Base-by-base conservation (phyloP, 2,329 filamentous ascomycete species). In the Amylocarpus encephaloides region DNA sequence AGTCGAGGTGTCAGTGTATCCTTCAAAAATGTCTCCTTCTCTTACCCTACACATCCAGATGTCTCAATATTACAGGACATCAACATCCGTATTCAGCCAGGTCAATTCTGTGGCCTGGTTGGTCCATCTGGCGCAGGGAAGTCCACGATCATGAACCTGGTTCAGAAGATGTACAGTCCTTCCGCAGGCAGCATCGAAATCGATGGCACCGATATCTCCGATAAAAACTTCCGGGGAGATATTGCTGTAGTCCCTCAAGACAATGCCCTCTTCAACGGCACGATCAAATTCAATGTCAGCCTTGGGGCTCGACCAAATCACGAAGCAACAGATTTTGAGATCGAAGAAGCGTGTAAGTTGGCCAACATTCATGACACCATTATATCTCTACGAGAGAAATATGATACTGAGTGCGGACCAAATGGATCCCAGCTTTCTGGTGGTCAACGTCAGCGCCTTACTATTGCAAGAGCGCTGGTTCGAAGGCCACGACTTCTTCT, bases 141-240 rank as follows among this genome's bases (percentile, higher is more conserved):
- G 60, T 83, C 78, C 1, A 85, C 81, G 16, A 78, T 82, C 43
- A 73, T 86, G 59, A 73, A 77, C 2, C 75, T 97, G 2, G 73
- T 96, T 32, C 91, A 96, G 66, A 85, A 91, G 30, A 96, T 96
- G 71, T 97, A 96, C 65, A 88, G 95, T 60, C 86, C 89, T 0
- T 75, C n/a, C 38, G 39, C n/a, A 10, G 48, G 50, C n/a, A 38
- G 16, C 2, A 44, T 52, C 5, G 19, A 29, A 16, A 34, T 48
- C 15, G 39, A 45, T 32, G 38, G 38, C 13, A 22, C 35, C 9
- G 16, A 33, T 18, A 18, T 34, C 3, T 33, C 34, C 7, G 32
- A 39, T n/a, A 41, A 15, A 36, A 16, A 40, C 35, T 79, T 80
- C 62, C 71, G 78, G 6, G 69, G 78, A 53, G 66, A 71, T 42